phyloP scores from a whole-genome alignment of 2,329 filamentous ascomycete species.

The Chrysoporthe austroafricana region DNA sequence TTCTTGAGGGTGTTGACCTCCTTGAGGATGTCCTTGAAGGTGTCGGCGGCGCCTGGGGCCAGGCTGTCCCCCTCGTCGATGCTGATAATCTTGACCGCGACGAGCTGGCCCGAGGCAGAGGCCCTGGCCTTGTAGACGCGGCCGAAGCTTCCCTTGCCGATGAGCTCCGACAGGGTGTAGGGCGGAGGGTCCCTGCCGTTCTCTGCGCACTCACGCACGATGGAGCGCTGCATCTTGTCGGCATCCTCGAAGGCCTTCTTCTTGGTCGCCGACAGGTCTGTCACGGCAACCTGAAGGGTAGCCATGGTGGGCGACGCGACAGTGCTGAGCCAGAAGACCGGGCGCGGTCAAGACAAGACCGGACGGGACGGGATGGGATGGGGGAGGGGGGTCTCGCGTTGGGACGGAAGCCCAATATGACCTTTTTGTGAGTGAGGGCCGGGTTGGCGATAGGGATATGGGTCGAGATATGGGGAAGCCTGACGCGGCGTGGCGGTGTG shows the following conservation, averaged over 20 bases:
- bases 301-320: conserved; percentile 33
- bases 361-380: neutral
- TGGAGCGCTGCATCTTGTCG: conserved; percentile 62
- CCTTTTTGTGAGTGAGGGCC: neutral
- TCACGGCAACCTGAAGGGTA: conserved; percentile 37
- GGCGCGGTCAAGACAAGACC: neutral
- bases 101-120: conserved; percentile 48
- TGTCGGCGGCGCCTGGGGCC: conserved; percentile 66
- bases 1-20: conserved; percentile 72
- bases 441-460: neutral
- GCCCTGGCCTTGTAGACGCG: conserved; percentile 66
- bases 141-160: conserved; percentile 70
- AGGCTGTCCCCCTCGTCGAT: conserved; percentile 76
- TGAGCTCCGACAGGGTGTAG: conserved; percentile 66
- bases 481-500: neutral
- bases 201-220: conserved; percentile 61
- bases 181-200: conserved; percentile 60
- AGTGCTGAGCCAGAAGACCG: neutral
- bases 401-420: neutral
- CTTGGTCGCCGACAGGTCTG: conserved; percentile 37
- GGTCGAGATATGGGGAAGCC: neutral
- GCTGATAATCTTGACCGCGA: conserved; percentile 80
- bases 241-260: conserved; percentile 66
- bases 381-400: neutral
- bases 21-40: conserved; percentile 71